Evolutionary conservation across 2,329 filamentous ascomycete genomes (phyloP).

Genomic region (Microascus cirrosus): DNA sequence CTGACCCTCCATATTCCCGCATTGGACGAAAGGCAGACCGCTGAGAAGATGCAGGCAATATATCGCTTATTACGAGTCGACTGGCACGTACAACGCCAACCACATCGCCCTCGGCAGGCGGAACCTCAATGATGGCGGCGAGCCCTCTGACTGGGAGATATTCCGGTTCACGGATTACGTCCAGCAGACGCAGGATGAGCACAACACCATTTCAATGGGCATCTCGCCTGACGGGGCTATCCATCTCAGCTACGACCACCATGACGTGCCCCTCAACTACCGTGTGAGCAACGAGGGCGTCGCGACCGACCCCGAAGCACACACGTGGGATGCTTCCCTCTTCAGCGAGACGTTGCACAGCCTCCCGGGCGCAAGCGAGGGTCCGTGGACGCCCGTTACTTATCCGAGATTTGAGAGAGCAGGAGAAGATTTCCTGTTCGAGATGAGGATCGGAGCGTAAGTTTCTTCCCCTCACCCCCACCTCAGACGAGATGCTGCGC

Average conservation of each 20-base stretch:
- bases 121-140: slow-evolving; percentile 3
- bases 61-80: slow-evolving; percentile 10
- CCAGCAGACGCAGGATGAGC: slow-evolving; percentile 11
- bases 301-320: slow-evolving; percentile 4
- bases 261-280: slow-evolving; percentile 12
- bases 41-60: slow-evolving; percentile 7
- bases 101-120: slow-evolving; percentile 10
- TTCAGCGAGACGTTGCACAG: slow-evolving; percentile 8
- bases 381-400: slow-evolving; percentile 10
- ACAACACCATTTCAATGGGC: slow-evolving; percentile 12
- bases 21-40: neutral
- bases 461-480: neutral
- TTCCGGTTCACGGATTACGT: slow-evolving; percentile 11
- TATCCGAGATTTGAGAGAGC: slow-evolving; percentile 11
- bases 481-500: neutral
- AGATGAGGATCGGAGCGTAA: slow-evolving; percentile 9
- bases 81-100: slow-evolving; percentile 8
- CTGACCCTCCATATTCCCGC: neutral
- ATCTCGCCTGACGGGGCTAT: slow-evolving; percentile 10
- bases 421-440: slow-evolving; percentile 9
- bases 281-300: slow-evolving; percentile 8
- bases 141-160: slow-evolving; percentile 8
- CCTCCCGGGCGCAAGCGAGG: slow-evolving; percentile 7
- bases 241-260: slow-evolving; percentile 12
- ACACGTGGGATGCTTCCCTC: slow-evolving; percentile 8